Base-by-base conservation (phyloP, 2,329 filamentous ascomycete genomes). In the Botrytis squamosa region DNA sequence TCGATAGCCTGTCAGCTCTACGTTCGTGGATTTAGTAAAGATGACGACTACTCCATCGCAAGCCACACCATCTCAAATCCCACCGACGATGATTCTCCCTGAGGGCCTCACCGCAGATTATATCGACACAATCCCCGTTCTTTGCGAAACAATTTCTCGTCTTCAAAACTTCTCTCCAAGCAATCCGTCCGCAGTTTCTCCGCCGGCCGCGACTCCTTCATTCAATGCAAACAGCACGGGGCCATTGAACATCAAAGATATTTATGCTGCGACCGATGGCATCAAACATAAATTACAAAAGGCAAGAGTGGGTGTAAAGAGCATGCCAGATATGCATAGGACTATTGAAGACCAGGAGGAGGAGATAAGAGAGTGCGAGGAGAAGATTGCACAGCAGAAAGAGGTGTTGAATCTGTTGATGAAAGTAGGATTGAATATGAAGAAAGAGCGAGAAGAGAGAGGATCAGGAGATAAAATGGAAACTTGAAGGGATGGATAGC, bases 221-320 rank as follows among this genome's bases (percentile, higher is more conserved):
- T 82, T 81, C 69, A 84, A 84, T 59, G 80, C 81, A 20, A 74
- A 76, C 33, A 75, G 76, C 42, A 78, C 76, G 1, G 79, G 77
- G 5, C 73, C 77, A 1, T 74, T 81, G 40, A 76, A 75, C 8
- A 77, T 88, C 75, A 97, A 97, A 82, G 92, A 97, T 78, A 88
- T 98, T 25, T 90, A 92, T 3, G 88, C 90, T 3, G 93, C 93
- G 52, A 92, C 93, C 1, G 92, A 94, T 80, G 88, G 88, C 52
- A 86, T 98, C 78, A 95, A 93, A 83, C 91, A 95, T 83, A 93
- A 93, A 83, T 88, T 98, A 74, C 92, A 94, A 81, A 91, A 91
- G 77, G 94, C 95, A 68, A 87, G 92, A 68, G 86, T 85, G 49
- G 88, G 90, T 77, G 85, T 94, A 70, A 86, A 87, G 79, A 84